Base-by-base conservation (phyloP, 2,329 filamentous ascomycete genomes). In the Neobulgaria alba region DNA sequence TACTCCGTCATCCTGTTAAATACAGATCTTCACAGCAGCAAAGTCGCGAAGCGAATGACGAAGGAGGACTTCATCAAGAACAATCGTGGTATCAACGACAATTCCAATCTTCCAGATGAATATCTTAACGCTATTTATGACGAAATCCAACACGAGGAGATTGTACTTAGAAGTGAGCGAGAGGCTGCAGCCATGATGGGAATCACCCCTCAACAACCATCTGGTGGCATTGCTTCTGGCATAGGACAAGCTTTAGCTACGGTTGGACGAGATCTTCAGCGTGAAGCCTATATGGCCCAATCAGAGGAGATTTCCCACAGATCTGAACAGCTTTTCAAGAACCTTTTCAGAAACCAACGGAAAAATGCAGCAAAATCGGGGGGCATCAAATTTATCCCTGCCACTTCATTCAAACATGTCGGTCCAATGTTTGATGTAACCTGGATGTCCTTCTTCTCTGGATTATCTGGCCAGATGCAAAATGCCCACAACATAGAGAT, bases 61-160 rank as follows among this genome's bases (percentile, higher is more conserved):
- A 88, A 88, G 50, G 85, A 95, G 48, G 93, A 98, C 52, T 98
- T 98, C 59, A 95, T 98, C 68, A 95, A 94, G 69, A 98, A 98
- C 65, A 98, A 98, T 62, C 73, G 92, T 19, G 92, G 92, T 43
- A 98, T 98, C 68, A 96, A 98, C 63, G 92, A 98, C 64, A 90
- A 85, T 52, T 84, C 87, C 20, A 86, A 96, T 66, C 67, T 98
- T 45, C 92, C 93, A 0, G 80, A 93, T 36, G 92, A 98, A 29
- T 98, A 98, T 57, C 77, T 98, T 2, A 72, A 77, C 19, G 77
- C 73, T 4, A 96, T 98, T 39, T 98, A 82, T 53, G 90, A 98
- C 4, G 92, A 98, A 59, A 98, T 98, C 55, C 76, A 73, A 1
- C 73, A 71, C 42, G 90, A 96, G 46, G 92, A 98, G 62, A 98